These are phyloP conservation scores for Trapa incisa DNA, from an alignment of 345 rosid species.

Conservation along the genomic window DNA sequence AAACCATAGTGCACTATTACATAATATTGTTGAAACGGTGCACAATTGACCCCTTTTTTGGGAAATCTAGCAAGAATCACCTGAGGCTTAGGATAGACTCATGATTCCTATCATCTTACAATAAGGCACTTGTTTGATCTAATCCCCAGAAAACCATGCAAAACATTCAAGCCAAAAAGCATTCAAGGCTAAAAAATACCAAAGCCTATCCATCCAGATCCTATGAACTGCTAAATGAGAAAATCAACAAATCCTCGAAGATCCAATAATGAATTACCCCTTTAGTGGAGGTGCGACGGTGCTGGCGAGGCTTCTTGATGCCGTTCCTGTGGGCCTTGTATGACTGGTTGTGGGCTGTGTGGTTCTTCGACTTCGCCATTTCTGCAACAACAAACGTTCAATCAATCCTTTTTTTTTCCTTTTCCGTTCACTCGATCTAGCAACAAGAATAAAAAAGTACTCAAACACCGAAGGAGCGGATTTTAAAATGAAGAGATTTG, in stretches of 20 bases:
- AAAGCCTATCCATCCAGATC: neutral
- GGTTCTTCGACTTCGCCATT: conserved; percentile 99
- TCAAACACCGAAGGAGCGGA: neutral
- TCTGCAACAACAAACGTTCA: conserved; percentile 28
- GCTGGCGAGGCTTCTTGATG: conserved; percentile 92
- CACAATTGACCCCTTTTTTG: too few relatives aligned
- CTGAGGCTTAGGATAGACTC: too few relatives aligned
- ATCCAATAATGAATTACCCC: conserved; percentile 36
- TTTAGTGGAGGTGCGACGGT: conserved; percentile 82
- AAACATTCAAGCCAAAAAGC: too few relatives aligned
- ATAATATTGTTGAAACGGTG: too few relatives aligned
- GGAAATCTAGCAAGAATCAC: too few relatives aligned
- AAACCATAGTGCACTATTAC: neutral
- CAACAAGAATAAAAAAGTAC: neutral
- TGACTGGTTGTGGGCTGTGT: conserved; percentile 97
- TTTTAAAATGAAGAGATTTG: neutral
- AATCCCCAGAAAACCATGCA: too few relatives aligned
- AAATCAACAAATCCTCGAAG: neutral
- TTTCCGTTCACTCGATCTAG: neutral
- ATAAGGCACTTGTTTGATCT: too few relatives aligned
- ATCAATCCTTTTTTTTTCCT: neutral
- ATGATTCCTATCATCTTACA: too few relatives aligned
- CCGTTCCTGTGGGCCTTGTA: conserved; percentile 94
- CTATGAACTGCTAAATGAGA: neutral
- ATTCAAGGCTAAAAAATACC: neutral